These are phyloP conservation scores for Cochlearia excelsa DNA, from an alignment of 345 rosid species.

Conservation along the genomic window DNA sequence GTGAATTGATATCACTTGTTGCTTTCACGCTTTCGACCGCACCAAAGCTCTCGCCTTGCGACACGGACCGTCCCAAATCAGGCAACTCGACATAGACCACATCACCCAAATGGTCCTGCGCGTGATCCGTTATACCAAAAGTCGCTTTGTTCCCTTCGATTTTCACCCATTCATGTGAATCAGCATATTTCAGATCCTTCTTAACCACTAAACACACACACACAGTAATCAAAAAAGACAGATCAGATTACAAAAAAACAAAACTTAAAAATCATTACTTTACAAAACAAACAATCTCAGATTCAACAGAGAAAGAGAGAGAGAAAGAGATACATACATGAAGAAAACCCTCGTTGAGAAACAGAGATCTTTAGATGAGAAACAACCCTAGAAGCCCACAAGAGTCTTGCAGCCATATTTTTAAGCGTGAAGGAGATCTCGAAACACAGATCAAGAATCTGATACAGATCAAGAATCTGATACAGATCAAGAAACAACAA, in stretches of 20 bases:
- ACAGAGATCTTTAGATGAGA: constrained; percentile 82
- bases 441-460: not conserved
- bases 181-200: constrained; percentile 83
- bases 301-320: constrained; percentile 10
- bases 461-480: not conserved
- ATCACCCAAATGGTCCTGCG: constrained; percentile 95
- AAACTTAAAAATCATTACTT: not conserved
- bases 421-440: constrained; percentile 23
- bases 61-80: constrained; percentile 60
- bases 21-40: constrained; percentile 99
- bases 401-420: constrained; percentile 65
- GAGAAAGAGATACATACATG: constrained; percentile 43
- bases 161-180: constrained; percentile 92
- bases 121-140: constrained; percentile 93
- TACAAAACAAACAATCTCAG: constrained; percentile 13
- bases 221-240: constrained; percentile 7
- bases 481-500: constrained; percentile 3
- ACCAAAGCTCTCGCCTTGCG: constrained; percentile 76
- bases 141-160: constrained; percentile 71
- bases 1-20: constrained; percentile 87
- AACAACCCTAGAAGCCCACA: constrained; percentile 96
- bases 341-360: constrained; percentile 62
- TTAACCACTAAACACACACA: constrained; percentile 43
- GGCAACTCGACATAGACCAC: constrained; percentile 94
- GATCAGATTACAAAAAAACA: constrained; percentile 2